These are phyloP conservation scores for Pythium pyrilobum DNA, from an alignment of 352 stramenopile species.

Conservation along the genomic window DNA sequence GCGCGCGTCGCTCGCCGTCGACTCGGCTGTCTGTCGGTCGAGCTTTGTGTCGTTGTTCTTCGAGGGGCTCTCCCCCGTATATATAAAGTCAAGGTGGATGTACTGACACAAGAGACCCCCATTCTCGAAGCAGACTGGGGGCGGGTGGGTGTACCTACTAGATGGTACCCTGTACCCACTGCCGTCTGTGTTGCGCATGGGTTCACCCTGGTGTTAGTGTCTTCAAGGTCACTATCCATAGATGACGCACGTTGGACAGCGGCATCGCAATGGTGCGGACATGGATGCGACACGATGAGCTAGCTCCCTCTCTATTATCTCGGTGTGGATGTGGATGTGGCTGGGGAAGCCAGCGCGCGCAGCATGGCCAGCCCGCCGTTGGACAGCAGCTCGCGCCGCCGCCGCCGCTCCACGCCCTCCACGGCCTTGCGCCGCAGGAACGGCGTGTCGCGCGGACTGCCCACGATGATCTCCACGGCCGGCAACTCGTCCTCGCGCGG, in stretches of 20 bases:
- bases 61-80: background rate
- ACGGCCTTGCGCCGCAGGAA: conserved; percentile 66
- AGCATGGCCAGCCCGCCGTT: conserved; percentile 38
- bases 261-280: conserved; percentile 15
- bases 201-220: conserved; percentile 6
- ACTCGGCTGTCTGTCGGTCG: background rate
- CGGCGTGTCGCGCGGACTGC: conserved; percentile 61
- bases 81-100: no score
- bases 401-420: conserved; percentile 32
- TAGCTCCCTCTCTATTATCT: background rate
- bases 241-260: conserved; percentile 17
- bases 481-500: background rate
- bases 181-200: background rate
- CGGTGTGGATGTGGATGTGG: background rate
- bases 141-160: conserved; percentile 2
- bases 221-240: background rate
- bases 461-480: conserved; percentile 37
- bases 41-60: conserved; percentile 1
- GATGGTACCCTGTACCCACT: conserved; percentile 11
- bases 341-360: conserved; percentile 4
- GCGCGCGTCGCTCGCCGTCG: background rate
- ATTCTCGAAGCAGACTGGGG: conserved; percentile 1
- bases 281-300: background rate
- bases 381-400: conserved; percentile 34
- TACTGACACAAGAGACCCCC: conserved; percentile 8